Conservation (phyloP, 148 eudicot species). For the Polygonum maritimum region DNA sequence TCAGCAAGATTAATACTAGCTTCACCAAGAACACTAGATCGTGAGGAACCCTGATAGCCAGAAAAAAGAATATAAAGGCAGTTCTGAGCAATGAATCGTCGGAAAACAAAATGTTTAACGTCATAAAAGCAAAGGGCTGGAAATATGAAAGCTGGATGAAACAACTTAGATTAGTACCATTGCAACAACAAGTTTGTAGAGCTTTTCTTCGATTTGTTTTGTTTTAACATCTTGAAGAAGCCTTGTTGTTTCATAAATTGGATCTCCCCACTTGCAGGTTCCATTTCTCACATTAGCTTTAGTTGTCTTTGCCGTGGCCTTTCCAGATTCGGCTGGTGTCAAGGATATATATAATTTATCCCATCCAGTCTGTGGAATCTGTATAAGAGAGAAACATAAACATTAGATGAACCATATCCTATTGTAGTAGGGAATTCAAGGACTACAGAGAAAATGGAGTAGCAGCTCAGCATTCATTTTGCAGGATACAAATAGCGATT, state of each 20-base stretch:
- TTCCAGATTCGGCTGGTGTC: constrained; percentile 77
- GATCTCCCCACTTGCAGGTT: constrained; percentile 94
- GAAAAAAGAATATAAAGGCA: not conserved
- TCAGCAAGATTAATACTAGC: constrained; percentile 90
- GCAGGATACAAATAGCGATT: not conserved
- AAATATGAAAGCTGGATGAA: not conserved
- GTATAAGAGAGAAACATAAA: constrained; percentile 14
- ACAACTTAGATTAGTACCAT: constrained; percentile 44
- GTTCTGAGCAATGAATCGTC: not conserved
- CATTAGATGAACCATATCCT: not conserved
- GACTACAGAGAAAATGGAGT: not conserved
- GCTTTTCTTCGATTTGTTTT: constrained; percentile 81
- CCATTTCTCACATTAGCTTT: constrained; percentile 96
- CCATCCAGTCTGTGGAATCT: constrained; percentile 93
- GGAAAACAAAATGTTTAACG: not conserved
- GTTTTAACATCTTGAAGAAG: constrained; percentile 81
- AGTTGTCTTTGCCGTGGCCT: constrained; percentile 82
- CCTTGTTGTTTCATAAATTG: constrained; percentile 93
- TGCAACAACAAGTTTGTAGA: constrained; percentile 85
- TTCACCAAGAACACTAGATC: constrained; percentile 93
- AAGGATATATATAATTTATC: constrained; percentile 85
- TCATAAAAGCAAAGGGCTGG: not conserved
- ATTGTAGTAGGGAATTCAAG: not conserved
- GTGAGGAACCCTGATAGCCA: constrained; percentile 70
- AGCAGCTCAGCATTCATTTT: not conserved